These are phyloP conservation scores for Globisporangium splendens DNA, from an alignment of 352 stramenopile genomes.

Conservation along the genomic window DNA sequence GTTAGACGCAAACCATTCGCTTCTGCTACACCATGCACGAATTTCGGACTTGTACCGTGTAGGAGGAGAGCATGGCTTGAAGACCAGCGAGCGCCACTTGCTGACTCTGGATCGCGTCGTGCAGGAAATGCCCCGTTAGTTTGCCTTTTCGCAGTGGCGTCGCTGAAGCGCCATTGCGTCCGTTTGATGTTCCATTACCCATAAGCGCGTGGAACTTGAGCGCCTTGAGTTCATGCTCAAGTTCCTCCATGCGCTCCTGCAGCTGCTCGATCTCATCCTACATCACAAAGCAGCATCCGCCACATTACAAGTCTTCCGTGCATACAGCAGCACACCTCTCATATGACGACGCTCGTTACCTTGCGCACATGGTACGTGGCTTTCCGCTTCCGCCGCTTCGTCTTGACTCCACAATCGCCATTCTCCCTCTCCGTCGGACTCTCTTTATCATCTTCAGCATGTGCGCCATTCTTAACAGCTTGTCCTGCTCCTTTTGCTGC, in stretches of 20 bases:
- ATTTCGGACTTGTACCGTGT: slow-evolving; percentile 6
- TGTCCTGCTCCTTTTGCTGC: not conserved
- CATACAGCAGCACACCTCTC: not conserved
- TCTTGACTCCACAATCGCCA: not conserved
- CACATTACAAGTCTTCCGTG: not conserved
- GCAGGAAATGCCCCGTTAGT: slow-evolving; percentile 2
- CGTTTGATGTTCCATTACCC: not conserved
- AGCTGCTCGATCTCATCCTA: slow-evolving; percentile 13
- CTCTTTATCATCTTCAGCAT: too few species aligned
- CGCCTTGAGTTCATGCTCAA: slow-evolving; percentile 11
- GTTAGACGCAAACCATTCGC: too few species aligned
- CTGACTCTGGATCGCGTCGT: slow-evolving; percentile 8
- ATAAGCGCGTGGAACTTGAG: slow-evolving; percentile 11
- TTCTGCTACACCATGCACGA: not conserved
- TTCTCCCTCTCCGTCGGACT: not conserved
- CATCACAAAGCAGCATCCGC: not conserved
- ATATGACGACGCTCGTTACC: not conserved
- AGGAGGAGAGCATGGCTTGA: slow-evolving; percentile 8
- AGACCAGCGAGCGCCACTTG: slow-evolving; percentile 9
- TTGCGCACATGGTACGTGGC: slow-evolving; percentile 12
- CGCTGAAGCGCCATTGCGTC: too few species aligned
- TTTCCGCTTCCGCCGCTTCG: slow-evolving; percentile 6
- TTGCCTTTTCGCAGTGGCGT: not conserved
- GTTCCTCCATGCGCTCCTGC: slow-evolving; percentile 2
- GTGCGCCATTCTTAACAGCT: not conserved